A percentile compares a stretch with the other conserved stretches of the same genome.
Evolutionary conservation across 306 rosid species (phyloP).

Genomic region (Ormosia emarginata): DNA sequence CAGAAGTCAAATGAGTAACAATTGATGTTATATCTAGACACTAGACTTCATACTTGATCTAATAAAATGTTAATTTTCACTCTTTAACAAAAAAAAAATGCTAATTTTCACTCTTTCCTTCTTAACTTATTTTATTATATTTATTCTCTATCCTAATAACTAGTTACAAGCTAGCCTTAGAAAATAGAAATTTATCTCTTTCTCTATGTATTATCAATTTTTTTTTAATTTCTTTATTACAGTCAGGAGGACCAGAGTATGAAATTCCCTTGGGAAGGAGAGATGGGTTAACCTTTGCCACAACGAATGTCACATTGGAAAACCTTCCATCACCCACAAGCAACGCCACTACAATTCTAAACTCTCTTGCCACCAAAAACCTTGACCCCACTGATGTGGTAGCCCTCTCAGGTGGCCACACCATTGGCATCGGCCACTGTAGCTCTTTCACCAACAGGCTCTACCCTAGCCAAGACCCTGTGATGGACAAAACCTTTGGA

Average conservation of each 20-base stretch:
- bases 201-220: too few relatives aligned
- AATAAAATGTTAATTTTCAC: too few relatives aligned
- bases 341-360: conserved; percentile 33
- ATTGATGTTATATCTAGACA: too few relatives aligned
- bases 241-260: conserved; percentile 75
- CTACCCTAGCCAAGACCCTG: conserved; percentile 56
- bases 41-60: too few relatives aligned
- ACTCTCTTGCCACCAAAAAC: conserved; percentile 38
- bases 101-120: too few relatives aligned
- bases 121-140: too few relatives aligned
- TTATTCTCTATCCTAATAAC: too few relatives aligned
- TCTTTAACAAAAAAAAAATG: too few relatives aligned
- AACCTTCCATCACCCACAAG: conserved; percentile 54
- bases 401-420: conserved; percentile 77
- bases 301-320: neutral
- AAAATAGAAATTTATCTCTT: neutral
- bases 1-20: too few relatives aligned
- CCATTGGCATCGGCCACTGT: conserved; percentile 64
- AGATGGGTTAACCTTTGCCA: conserved; percentile 53
- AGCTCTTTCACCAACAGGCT: conserved; percentile 41
- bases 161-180: too few relatives aligned
- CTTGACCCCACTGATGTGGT: conserved; percentile 54
- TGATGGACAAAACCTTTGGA: conserved; percentile 53
- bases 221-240: neutral
- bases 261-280: conserved; percentile 57